phyloP scores from a whole-genome alignment of 768 basidiomycete species.

The Mycena polygramma region DNA sequence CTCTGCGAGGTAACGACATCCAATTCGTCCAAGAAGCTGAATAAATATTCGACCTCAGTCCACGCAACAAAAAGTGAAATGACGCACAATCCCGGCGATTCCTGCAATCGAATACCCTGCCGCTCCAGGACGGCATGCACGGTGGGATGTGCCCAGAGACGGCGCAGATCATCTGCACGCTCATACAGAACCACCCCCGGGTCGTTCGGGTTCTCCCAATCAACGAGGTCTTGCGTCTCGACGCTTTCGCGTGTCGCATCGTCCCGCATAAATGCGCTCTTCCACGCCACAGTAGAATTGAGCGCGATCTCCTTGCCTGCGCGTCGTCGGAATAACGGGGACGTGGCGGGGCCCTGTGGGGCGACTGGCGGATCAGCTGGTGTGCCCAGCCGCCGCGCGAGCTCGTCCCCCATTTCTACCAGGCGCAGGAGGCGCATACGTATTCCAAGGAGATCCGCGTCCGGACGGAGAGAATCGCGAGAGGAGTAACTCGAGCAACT shows the following conservation, averaged over 20 bases:
- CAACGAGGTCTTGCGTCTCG: slow-evolving; percentile 57
- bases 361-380: slow-evolving; percentile 46
- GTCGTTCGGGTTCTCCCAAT: slow-evolving; percentile 71
- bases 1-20: slow-evolving; percentile 70
- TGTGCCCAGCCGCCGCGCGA: slow-evolving; percentile 72
- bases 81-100: slow-evolving; percentile 80
- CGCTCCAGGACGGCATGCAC: slow-evolving; percentile 64
- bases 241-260: slow-evolving; percentile 57
- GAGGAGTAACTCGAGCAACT: slow-evolving; percentile 4
- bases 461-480: slow-evolving; percentile 42
- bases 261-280: slow-evolving; percentile 59
- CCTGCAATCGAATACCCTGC: slow-evolving; percentile 71
- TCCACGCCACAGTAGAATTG: slow-evolving; percentile 68
- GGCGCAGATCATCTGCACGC: slow-evolving; percentile 74
- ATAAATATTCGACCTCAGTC: slow-evolving; percentile 1
- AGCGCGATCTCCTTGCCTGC: slow-evolving; percentile 64
- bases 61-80: neutral
- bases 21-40: slow-evolving; percentile 77
- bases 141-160: slow-evolving; percentile 73
- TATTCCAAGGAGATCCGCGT: slow-evolving; percentile 69
- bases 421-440: slow-evolving; percentile 79
- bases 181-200: slow-evolving; percentile 74
- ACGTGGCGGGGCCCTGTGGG: neutral
- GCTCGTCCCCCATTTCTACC: slow-evolving; percentile 73
- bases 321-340: slow-evolving; percentile 39